Percentiles rank a stretch among this genome's conserved stretches.
phyloP scores from a whole-genome alignment of 768 basidiomycete species.

The Lentinula edodes region DNA sequence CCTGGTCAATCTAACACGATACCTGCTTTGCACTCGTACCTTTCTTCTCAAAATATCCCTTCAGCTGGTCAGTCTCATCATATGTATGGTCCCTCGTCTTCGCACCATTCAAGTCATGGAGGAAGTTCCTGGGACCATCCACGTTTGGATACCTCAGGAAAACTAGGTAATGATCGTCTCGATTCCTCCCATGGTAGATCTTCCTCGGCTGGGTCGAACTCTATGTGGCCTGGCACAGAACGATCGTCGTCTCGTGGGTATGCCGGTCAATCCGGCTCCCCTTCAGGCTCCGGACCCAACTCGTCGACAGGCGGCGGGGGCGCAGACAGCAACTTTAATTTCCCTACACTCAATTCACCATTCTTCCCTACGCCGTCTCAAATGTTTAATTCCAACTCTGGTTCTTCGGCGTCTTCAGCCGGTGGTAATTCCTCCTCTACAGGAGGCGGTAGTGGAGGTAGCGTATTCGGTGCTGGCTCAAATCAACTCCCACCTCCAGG shows the following conservation, averaged over 20 bases:
- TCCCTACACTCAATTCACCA: constrained; percentile 3
- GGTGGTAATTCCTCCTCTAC: not conserved
- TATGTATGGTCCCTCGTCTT: constrained; percentile 1
- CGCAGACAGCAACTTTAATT: not conserved
- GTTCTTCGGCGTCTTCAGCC: not conserved
- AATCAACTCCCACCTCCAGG: constrained; percentile 3
- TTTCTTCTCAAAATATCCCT: constrained; percentile 1
- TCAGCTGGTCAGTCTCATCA: not conserved
- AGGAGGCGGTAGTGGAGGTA: not conserved
- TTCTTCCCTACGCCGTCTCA: constrained; percentile 1
- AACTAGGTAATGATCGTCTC: not conserved
- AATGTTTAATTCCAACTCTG: constrained; percentile 1
- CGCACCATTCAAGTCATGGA: not conserved
- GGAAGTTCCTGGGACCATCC: not conserved
- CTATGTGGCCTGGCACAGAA: constrained; percentile 2
- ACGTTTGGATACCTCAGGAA: not conserved
- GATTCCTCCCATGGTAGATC: not conserved
- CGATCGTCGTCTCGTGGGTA: constrained; percentile 1
- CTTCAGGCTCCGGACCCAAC: not conserved
- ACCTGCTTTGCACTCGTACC: constrained; percentile 1
- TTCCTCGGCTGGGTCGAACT: not conserved
- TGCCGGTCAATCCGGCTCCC: not conserved
- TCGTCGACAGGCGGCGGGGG: not conserved
- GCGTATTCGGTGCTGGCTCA: not conserved
- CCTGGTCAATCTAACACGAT: constrained; percentile 1